Base-by-base conservation (phyloP, 2,329 filamentous ascomycete genomes). In the Didymella lethalis region DNA sequence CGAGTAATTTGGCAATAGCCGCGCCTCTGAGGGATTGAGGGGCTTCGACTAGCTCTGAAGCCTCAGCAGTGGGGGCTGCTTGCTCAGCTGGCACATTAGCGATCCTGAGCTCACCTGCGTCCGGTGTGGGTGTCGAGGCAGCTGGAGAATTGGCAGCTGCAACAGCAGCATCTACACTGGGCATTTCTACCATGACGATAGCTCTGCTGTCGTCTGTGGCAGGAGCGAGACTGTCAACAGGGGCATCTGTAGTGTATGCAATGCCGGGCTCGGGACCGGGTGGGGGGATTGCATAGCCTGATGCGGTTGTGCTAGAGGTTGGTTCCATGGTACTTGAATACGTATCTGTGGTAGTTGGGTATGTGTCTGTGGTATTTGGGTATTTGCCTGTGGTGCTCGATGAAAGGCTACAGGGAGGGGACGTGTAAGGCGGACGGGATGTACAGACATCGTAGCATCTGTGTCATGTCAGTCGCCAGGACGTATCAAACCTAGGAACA, bases 381-480 rank as follows among this genome's bases (percentile, higher is more conserved):
- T 32, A 32, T 32, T 14, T 4, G 31, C 16, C 31, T 32, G 31
- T 32, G 31, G 12, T 16, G 31, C 31, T 32, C 6, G 54, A 57
- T 7, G 54, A 46, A 36, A 61, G 31, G 26, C 20, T 63, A 38
- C 59, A 64, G 10, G 41, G 49, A 12, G 62, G 62, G 1, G 61
- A 54, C 1, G 20, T 47, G 16, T 59, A 28, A 2, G 56, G 49
- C 10, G 51, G 54, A 38, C 34, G 18, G 11, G 50, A 44, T 16
- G 49, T 55, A 43, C 63, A 65, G 11, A 47, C 53, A 26, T 65
- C 63, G 47, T 62, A 64, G 48, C 63, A 65, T 26, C 63, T 65
- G 52, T 11, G 4, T 7, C 20, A 4, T 48, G 45, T 48, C 14
- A 54, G 26, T 38, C 7, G 20, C 3, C 2, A 14, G 10, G 16